Evolutionary conservation across 352 stramenopile species (phyloP).

Genomic region (Pythium aquatile): DNA sequence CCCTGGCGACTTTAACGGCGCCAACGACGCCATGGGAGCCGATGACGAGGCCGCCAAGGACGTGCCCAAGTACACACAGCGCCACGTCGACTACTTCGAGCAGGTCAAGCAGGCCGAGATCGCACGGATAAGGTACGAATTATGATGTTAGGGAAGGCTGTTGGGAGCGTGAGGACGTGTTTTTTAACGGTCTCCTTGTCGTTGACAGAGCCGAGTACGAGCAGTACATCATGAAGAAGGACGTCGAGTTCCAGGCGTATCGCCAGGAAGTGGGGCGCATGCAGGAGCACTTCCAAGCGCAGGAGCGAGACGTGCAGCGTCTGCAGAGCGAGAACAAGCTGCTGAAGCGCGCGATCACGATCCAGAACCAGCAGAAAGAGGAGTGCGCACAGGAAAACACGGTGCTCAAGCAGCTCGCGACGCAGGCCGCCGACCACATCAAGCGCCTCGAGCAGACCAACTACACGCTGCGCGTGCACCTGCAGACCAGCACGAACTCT

Average conservation of each 20-base stretch:
- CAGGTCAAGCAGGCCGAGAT: slow-evolving; percentile 82
- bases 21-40: slow-evolving; percentile 32
- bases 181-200: neutral
- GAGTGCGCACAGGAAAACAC: slow-evolving; percentile 73
- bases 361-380: slow-evolving; percentile 88
- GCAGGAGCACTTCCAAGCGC: slow-evolving; percentile 35
- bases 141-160: no score
- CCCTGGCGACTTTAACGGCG: slow-evolving; percentile 17
- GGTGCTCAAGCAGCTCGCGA: slow-evolving; percentile 67
- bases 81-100: slow-evolving; percentile 88
- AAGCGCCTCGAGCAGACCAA: slow-evolving; percentile 85
- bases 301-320: slow-evolving; percentile 59
- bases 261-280: slow-evolving; percentile 52
- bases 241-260: slow-evolving; percentile 65
- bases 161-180: neutral
- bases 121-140: slow-evolving; percentile 57
- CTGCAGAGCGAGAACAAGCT: slow-evolving; percentile 84
- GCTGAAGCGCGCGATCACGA: slow-evolving; percentile 79
- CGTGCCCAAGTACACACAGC: slow-evolving; percentile 82
- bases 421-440: slow-evolving; percentile 83
- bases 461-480: slow-evolving; percentile 81
- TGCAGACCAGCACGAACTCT: slow-evolving; percentile 75
- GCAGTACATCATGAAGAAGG: slow-evolving; percentile 81
- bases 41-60: slow-evolving; percentile 36
- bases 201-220: slow-evolving; percentile 64